phyloP scores from a whole-genome alignment of 768 basidiomycete species.

The Tulasnella sp. region DNA sequence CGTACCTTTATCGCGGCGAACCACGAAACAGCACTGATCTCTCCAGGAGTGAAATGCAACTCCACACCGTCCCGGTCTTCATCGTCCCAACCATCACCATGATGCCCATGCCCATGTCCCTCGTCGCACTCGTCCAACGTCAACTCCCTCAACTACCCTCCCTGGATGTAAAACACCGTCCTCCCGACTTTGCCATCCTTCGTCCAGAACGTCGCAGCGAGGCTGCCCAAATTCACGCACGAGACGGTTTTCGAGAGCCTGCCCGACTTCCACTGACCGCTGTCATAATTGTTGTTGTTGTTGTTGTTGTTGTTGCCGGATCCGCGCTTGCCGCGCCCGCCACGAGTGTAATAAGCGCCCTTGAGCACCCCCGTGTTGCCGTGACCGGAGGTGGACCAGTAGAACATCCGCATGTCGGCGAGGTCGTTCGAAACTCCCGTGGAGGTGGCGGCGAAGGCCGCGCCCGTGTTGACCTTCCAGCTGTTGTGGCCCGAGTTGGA shows the following conservation, averaged over 20 bases:
- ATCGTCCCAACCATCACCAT: background rate
- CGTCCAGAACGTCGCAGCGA: constrained; percentile 12
- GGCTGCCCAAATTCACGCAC: background rate
- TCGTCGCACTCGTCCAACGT: background rate
- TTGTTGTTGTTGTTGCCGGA: no score
- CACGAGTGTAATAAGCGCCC: constrained; percentile 7
- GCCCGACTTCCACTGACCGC: background rate
- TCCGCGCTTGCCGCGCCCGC: background rate
- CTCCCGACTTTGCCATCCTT: background rate
- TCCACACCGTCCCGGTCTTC: constrained; percentile 9
- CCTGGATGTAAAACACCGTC: background rate
- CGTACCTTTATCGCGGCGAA: background rate
- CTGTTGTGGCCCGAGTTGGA: background rate
- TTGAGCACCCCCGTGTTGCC: background rate
- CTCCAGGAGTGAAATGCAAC: constrained; percentile 1
- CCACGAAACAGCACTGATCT: background rate
- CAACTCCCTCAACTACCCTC: constrained; percentile 10
- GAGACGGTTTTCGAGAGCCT: background rate
- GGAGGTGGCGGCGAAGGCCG: background rate
- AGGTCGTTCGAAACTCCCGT: background rate
- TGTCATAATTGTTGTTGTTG: background rate
- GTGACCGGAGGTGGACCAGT: background rate
- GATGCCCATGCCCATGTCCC: background rate
- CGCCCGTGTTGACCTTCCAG: background rate
- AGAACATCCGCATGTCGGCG: constrained; percentile 6